phyloP scores from a whole-genome alignment of 352 stramenopile species.

The Peronosclerospora sorghi region DNA sequence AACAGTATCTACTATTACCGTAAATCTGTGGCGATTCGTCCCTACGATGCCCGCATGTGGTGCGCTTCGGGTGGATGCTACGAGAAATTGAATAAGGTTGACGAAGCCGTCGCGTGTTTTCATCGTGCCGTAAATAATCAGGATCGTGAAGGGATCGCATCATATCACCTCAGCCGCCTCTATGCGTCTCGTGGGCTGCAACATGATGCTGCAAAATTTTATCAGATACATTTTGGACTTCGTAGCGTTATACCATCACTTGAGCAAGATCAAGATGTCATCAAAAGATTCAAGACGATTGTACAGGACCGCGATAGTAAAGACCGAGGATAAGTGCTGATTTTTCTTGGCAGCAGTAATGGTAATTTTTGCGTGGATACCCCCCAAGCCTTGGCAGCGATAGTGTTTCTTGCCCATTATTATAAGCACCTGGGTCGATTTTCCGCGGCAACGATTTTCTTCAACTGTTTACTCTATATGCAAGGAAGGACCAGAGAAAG shows the following conservation, averaged over 20 bases:
- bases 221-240: slow-evolving; percentile 52
- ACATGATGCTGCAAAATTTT: slow-evolving; percentile 64
- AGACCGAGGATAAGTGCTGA: slow-evolving; percentile 12
- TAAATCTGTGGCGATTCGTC: slow-evolving; percentile 90
- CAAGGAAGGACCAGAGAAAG: slow-evolving; percentile 71
- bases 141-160: slow-evolving; percentile 65
- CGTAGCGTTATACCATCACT: slow-evolving; percentile 16
- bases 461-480: slow-evolving; percentile 64
- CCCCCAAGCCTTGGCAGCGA: slow-evolving; percentile 43
- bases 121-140: slow-evolving; percentile 63
- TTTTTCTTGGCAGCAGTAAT: slow-evolving; percentile 16
- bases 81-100: slow-evolving; percentile 57
- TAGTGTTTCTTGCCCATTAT: slow-evolving; percentile 75
- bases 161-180: slow-evolving; percentile 54
- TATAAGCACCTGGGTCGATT: slow-evolving; percentile 64
- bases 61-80: slow-evolving; percentile 86
- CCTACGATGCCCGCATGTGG: slow-evolving; percentile 97
- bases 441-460: slow-evolving; percentile 50
- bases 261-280: slow-evolving; percentile 11
- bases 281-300: slow-evolving; percentile 1
- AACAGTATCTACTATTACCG: slow-evolving; percentile 99
- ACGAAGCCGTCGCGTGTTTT: slow-evolving; percentile 73
- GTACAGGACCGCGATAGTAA: slow-evolving; percentile 2
- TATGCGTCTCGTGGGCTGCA: slow-evolving; percentile 33
- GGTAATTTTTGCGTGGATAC: slow-evolving; percentile 50